Base-by-base conservation (phyloP, 73 alveolate species). In the Paraurostyla sp. region DNA sequence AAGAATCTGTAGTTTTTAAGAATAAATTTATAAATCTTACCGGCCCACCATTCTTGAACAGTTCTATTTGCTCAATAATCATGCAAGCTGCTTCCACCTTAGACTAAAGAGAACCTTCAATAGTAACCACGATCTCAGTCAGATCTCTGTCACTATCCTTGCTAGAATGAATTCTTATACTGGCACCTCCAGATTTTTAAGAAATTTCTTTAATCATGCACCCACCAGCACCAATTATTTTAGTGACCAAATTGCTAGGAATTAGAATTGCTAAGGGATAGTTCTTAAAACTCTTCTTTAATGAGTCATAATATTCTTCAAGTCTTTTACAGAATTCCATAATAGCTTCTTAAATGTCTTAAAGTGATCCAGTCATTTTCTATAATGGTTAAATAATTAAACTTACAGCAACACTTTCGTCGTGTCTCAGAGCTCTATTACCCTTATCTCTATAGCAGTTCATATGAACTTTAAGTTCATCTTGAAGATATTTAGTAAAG, bases 121-220 rank as follows among this genome's bases (percentile, higher is more conserved):
- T 84, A 4, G 93, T 65, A n/a, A 91, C 96, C 0, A 91, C 85
- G 4, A 91, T 84, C 49, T 91, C 96, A 29, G 54, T 73, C 29
- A 50, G 78, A 45, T 91, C 96, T 75, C 91, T 71, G 51, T 91
- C 96, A 27, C 85, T 80, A 23, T 83, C 80, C 65, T 84, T 91
- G 36, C 85, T 78, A 20, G 93, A 83, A 25, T 58, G 89, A 30
- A 91, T 75, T 71, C 90, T 83, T 16, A 91, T 91, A 22, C 84
- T 80, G 20, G 96, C 88, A 45, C 96, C 96, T 25, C 92, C 87
- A 20, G 93, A 83, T 83, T 87, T 91, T 42, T 76, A 48, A 6
- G 96, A 86, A 30, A 91, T 91, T 71, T 91, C 96, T 57, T 89
- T 83, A 35, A 91, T 91, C 93, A 91, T 83, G 65, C 96, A 91